A percentile compares a stretch with the other conserved stretches of the same genome.
phyloP scores from a whole-genome alignment of 345 rosid genomes.

The Nasturtium officinale region DNA sequence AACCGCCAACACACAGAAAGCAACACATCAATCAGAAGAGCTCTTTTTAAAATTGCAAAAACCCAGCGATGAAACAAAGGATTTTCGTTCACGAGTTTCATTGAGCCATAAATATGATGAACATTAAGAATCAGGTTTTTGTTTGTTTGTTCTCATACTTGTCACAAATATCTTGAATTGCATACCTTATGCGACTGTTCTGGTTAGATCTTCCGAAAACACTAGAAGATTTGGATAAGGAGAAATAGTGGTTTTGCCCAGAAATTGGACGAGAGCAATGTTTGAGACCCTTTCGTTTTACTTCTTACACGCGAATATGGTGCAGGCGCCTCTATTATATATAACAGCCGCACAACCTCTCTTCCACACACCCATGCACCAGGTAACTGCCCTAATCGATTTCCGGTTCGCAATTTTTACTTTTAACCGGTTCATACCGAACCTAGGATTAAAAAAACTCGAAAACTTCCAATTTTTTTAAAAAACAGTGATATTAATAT shows the following conservation, averaged over 20 bases:
- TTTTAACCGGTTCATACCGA: constrained; percentile 6
- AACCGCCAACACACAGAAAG: constrained; percentile 3
- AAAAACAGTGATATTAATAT: background rate
- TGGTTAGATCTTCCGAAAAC: constrained; percentile 32
- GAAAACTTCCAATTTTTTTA: too few species aligned
- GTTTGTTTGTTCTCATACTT: background rate
- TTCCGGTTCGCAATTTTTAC: constrained; percentile 22
- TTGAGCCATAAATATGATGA: background rate
- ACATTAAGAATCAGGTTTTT: background rate
- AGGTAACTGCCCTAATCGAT: constrained; percentile 60
- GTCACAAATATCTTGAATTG: constrained; percentile 1
- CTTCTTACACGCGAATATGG: constrained; percentile 37
- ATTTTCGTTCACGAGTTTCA: background rate
- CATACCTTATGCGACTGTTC: constrained; percentile 32
- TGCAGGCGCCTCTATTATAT: constrained; percentile 42
- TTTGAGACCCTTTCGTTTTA: constrained; percentile 64
- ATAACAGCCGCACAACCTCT: constrained; percentile 42
- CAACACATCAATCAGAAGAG: constrained; percentile 12
- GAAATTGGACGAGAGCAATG: constrained; percentile 52
- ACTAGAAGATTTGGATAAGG: constrained; percentile 36
- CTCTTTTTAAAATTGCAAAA: background rate
- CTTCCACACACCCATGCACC: constrained; percentile 37
- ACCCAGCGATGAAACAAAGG: constrained; percentile 1
- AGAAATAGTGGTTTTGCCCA: constrained; percentile 34
- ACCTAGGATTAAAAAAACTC: background rate